Evolutionary conservation across 345 rosid genomes (phyloP).

Genomic region (Pugionium dolabratum): DNA sequence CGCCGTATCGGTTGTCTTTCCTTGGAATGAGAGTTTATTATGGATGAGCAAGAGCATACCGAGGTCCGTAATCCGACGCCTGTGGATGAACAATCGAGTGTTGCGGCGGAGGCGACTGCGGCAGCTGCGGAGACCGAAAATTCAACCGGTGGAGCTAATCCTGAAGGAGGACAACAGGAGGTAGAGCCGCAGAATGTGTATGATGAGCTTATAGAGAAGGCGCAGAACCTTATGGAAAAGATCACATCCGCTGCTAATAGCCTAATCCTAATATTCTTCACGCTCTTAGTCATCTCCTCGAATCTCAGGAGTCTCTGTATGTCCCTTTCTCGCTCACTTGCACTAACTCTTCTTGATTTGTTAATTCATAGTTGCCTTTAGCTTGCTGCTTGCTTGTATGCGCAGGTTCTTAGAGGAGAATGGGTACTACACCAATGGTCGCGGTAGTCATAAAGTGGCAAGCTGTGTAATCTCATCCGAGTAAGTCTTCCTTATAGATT

Average conservation of each 20-base stretch:
- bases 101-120: constrained; percentile 21
- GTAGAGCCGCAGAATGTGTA: constrained; percentile 54
- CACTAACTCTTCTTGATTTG: too few relatives aligned
- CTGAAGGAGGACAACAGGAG: constrained; percentile 45
- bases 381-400: constrained; percentile 12
- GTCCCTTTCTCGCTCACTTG: constrained; percentile 13
- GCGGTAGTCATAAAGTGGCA: constrained; percentile 80
- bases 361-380: constrained; percentile 1
- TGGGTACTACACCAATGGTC: constrained; percentile 59
- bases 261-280: constrained; percentile 72
- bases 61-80: constrained; percentile 31
- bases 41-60: constrained; percentile 48
- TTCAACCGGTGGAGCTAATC: constrained; percentile 21
- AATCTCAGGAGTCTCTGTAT: constrained; percentile 81
- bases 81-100: constrained; percentile 22
- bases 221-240: constrained; percentile 75
- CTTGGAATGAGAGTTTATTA: background rate
- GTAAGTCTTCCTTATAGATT: constrained; percentile 43
- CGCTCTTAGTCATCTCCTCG: constrained; percentile 79
- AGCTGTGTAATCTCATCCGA: constrained; percentile 72
- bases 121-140: constrained; percentile 1
- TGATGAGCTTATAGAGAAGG: constrained; percentile 65
- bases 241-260: constrained; percentile 69
- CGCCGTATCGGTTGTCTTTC: background rate
- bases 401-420: constrained; percentile 62